These are phyloP conservation scores for Colletotrichum sp. DNA, from an alignment of 2,329 filamentous ascomycete species.

Conservation along the genomic window DNA sequence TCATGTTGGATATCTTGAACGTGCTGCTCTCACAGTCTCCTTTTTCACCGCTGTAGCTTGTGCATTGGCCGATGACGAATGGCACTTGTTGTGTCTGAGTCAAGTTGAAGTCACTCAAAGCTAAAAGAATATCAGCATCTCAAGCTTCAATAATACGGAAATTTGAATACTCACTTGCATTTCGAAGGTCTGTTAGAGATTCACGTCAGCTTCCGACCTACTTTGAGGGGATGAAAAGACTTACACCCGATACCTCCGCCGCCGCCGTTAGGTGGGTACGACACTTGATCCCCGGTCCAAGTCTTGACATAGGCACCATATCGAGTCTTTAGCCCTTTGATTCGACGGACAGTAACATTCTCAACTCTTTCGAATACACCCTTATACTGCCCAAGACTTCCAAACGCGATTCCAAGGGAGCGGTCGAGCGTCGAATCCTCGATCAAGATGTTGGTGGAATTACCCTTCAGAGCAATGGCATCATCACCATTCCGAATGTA, in stretches of 20 bases:
- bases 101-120: background rate
- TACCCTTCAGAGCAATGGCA: background rate
- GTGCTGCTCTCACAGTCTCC: background rate
- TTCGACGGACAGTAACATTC: background rate
- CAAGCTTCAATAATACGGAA: background rate
- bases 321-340: background rate
- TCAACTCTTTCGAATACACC: background rate
- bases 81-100: background rate
- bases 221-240: background rate
- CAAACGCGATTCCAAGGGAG: background rate
- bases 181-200: background rate
- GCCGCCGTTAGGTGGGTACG: background rate
- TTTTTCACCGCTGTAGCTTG: background rate
- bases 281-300: background rate
- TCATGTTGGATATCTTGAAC: background rate
- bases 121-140: background rate
- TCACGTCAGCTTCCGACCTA: rapidly evolving
- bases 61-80: background rate
- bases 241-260: background rate
- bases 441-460: background rate
- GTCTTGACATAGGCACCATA: background rate
- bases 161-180: background rate
- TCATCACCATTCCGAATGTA: background rate
- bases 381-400: background rate
- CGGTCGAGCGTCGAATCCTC: background rate